These are phyloP conservation scores for Drechslerella dactyloides DNA, from an alignment of 2,329 filamentous ascomycete genomes.

Conservation along the genomic window DNA sequence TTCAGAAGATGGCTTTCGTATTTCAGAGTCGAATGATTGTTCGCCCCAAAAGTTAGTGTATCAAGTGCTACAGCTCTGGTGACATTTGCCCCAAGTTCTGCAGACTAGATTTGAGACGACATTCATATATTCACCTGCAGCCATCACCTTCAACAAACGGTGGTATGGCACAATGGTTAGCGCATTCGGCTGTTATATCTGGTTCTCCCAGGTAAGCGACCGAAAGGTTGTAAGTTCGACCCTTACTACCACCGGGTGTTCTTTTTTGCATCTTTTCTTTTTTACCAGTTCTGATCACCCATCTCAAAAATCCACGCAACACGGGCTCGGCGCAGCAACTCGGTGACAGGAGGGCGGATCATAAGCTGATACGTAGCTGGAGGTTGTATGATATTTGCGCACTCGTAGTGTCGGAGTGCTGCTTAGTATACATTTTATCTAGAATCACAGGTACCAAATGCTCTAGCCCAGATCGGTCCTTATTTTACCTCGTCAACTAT, in stretches of 20 bases:
- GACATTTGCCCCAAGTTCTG: too few relatives aligned
- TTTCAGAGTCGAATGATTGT: too few relatives aligned
- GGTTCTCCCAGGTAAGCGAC: constrained; percentile 7
- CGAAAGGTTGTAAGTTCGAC: constrained; percentile 12
- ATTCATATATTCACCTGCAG: too few relatives aligned
- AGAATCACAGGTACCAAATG: too few relatives aligned
- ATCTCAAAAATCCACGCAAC: not conserved
- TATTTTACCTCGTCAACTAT: too few relatives aligned
- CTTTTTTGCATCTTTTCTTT: not conserved
- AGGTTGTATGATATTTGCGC: too few relatives aligned
- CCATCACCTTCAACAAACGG: not conserved
- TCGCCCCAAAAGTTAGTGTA: too few relatives aligned
- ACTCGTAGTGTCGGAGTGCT: not conserved
- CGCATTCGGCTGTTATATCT: constrained; percentile 10
- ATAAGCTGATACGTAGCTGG: too few relatives aligned
- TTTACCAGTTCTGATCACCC: not conserved
- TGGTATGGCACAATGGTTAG: constrained; percentile 11
- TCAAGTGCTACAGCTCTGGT: too few relatives aligned
- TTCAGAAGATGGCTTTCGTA: too few relatives aligned
- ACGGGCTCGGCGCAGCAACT: not conserved
- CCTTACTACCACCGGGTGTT: constrained; percentile 3
- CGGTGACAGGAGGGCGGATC: not conserved
- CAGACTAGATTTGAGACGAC: too few relatives aligned
- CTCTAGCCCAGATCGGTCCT: too few relatives aligned
- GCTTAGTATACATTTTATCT: not conserved